Evolutionary conservation across 2,329 filamentous ascomycete genomes (phyloP), one percentile per base, ranked within the genome.

Genomic region (Pseudogymnoascus destructans): DNA sequence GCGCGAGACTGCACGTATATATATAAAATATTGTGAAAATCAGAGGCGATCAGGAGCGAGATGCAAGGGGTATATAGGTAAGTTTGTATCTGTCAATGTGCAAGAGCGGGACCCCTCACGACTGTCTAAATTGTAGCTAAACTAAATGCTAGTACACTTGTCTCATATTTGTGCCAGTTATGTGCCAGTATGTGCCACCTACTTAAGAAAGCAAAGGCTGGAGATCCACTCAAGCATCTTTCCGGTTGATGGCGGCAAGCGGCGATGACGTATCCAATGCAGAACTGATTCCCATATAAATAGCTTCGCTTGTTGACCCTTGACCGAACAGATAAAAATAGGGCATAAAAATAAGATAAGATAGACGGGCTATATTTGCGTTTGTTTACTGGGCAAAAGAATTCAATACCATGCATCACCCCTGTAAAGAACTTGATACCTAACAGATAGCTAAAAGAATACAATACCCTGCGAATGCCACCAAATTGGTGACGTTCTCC

Each of bases 241-340:
- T 30, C 23, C 11, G 10, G 46, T 17, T 52, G 46, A 30, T 7
- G 46, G 46, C 46, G 46, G 46, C 25, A 52, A 27, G 25, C 8
- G 23, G 46, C 46, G 46, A 52, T 52, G 46, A 52, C 46, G 46
- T 52, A 52, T 23, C 21, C 23, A 11, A 30, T 52, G 46, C n/a
- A 52, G 46, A 52, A 52, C 46, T 52, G 46, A 30, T 52, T 52
- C n/a, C 46, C 46, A 52, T 38, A 52, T 52, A 52, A 52, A 58
- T 27, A 52, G 17, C 46, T 17, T 52, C 46, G 46, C 13, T 52
- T 30, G n/a, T 11, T 6, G 25, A 30, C 10, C 42, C 42, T 49
- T 25, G 42, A 27, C 13, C n/a, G 13, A 23, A 46, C 7, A n/a
- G 11, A 46, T 13, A 46, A 49, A 49, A 15, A 9, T 46, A 46